Base-by-base conservation (phyloP, 306 rosid genomes). In the Senna tora region DNA sequence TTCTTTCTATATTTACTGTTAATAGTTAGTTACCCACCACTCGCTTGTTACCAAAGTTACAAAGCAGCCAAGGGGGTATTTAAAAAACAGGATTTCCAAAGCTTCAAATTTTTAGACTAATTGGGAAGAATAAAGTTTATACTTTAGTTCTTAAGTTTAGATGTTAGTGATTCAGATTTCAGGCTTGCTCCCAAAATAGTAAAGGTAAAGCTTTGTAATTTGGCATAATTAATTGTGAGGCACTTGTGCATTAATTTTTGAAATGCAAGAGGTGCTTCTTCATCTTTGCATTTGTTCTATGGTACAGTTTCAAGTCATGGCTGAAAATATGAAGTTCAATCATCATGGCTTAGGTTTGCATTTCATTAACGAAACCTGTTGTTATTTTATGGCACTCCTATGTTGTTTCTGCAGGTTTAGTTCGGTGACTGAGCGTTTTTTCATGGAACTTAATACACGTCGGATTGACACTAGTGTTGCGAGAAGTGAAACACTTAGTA, bases 371-470 rank as follows among this genome's bases (percentile, higher is more conserved):
- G 3, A 30, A 41, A 34, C 36, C n/a, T 45, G 45, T 64, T 70
- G 50, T n/a, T 42, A 39, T 72, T 77, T 73, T 38, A 39, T 78
- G 75, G 66, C 49, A 39, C 66, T 67, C 13, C 55, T 62, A 17
- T 57, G 36, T 73, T 86, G 47, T 36, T 70, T 79, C 76, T 71
- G 67, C 89, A 95, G 99, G 90, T 95, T 95, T 81, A 95, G 96
- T 62, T 95, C 99, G 64, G 97, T 89, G 81, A 95, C 99, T 5
- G 99, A 95, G 82, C 96, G 97, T 41, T 95, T 91, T 84, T 95
- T 95, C 91, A 91, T 89, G 96, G 99, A 95, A 82, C 96, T 95
- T 79, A 88, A 86, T 82, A 84, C 94, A 43, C 96, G 97, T 78
- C 88, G 97, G 16, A 87, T 85, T 51, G 99, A 95, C 74, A 86